Percentiles rank a stretch among this genome's conserved stretches.
Evolutionary conservation across 129 eudicot genomes (phyloP).

Genomic region (Chrysanthemum lavandulifolium): DNA sequence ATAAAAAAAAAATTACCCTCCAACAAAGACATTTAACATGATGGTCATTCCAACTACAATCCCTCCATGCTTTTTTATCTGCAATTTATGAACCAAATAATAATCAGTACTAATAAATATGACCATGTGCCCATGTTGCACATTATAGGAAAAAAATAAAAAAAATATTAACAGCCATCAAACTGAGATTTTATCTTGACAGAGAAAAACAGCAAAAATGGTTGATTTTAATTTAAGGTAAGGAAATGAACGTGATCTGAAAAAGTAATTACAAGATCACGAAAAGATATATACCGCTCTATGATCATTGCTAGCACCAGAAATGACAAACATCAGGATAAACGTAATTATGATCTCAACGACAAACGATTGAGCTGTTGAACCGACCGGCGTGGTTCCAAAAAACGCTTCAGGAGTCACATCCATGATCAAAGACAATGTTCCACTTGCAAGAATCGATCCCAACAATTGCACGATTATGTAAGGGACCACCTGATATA

Average conservation of each 20-base stretch:
- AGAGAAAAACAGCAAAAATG: too few species aligned
- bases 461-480: constrained; percentile 57
- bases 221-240: too few species aligned
- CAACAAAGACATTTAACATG: constrained; percentile 69
- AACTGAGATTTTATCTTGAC: too few species aligned
- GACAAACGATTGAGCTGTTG: constrained; percentile 52
- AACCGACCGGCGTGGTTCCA: constrained; percentile 65
- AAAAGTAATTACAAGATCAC: not conserved
- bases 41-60: constrained; percentile 83
- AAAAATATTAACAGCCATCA: too few species aligned
- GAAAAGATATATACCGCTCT: constrained; percentile 50
- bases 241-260: too few species aligned
- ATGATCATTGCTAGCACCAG: constrained; percentile 60
- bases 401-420: constrained; percentile 48
- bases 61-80: constrained; percentile 69
- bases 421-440: constrained; percentile 41
- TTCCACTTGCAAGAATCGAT: constrained; percentile 63
- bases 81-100: constrained; percentile 8
- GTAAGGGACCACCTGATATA: constrained; percentile 49
- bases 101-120: not conserved
- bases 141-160: too few species aligned
- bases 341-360: constrained; percentile 68
- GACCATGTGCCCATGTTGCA: too few species aligned
- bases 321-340: constrained; percentile 77
- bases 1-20: constrained; percentile 47